Evolutionary conservation across 2,329 filamentous ascomycete genomes (phyloP), one percentile per base, ranked within the genome.

Genomic region (Ophiostoma triangulosporum): DNA sequence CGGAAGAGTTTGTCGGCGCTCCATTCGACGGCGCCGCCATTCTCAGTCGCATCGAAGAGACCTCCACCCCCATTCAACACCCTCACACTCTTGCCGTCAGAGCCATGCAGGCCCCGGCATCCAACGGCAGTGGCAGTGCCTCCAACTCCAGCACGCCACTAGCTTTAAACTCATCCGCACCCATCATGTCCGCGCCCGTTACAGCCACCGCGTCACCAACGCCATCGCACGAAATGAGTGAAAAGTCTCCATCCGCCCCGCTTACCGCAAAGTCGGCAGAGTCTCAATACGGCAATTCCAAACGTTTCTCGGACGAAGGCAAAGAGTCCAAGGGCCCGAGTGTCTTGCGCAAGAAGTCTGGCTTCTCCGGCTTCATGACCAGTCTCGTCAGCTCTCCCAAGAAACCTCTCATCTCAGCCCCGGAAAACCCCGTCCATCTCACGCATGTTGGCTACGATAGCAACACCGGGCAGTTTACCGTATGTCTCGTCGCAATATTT

Each of bases 371-470:
- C 60, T 89, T 95, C 63, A 83, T 95, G 73, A 91, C 83, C 66
- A 91, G 84, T 65, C 66, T 84, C 57, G 82, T 94, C 56, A 86
- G 87, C 60, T 91, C 89, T 33, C 89, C 87, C 52, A 87, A 90
- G 68, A 88, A 89, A 59, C 88, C 93, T 48, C 81, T 91, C 68
- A 98, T 98, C 63, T 97, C 93, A n/a, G 88, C 89, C 35, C 93
- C 93, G 53, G 90, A 95, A 69, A 97, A 98, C 63, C 93, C 93
- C 49, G 89, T 97, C 56, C 93, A 97, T 70, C 88, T 98, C 62
- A 97, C 91, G 54, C 93, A 98, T 69, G 93, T 98, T 60, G 91
- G 91, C 62, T 96, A 95, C 67, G 91, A 98, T 69, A 95, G 93
- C 70, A 79, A 87, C 63, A 97, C 93, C 3, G 93, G 93, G 60